Evolutionary conservation across 768 basidiomycete species (phyloP).

Genomic region (Xanthoconium purpureum): DNA sequence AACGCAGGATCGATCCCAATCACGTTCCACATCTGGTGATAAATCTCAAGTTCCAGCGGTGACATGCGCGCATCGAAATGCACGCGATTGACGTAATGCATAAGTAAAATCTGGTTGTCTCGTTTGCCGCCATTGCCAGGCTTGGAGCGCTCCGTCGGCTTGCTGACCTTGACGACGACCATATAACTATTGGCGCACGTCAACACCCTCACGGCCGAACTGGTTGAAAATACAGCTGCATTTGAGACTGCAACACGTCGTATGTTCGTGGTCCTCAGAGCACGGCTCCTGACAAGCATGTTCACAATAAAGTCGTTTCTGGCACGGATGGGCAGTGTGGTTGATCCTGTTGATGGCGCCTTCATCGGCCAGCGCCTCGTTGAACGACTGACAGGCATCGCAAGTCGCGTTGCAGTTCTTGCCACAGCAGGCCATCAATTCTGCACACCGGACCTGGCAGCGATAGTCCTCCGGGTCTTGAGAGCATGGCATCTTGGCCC

Average conservation of each 20-base stretch:
- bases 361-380: not conserved
- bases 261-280: slow-evolving; percentile 48
- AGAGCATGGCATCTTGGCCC: slow-evolving; percentile 44
- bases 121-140: slow-evolving; percentile 95
- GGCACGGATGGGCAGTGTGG: slow-evolving; percentile 50
- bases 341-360: slow-evolving; percentile 23
- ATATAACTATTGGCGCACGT: slow-evolving; percentile 60
- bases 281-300: slow-evolving; percentile 52
- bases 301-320: slow-evolving; percentile 51
- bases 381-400: slow-evolving; percentile 42
- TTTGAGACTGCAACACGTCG: slow-evolving; percentile 39
- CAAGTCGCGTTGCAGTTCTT: slow-evolving; percentile 49
- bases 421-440: slow-evolving; percentile 50
- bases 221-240: slow-evolving; percentile 34
- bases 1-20: slow-evolving; percentile 97
- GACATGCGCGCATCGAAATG: slow-evolving; percentile 95
- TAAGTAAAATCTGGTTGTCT: slow-evolving; percentile 85
- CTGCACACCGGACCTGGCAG: slow-evolving; percentile 44
- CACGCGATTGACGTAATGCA: slow-evolving; percentile 91
- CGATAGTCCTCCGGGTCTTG: slow-evolving; percentile 37
- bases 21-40: slow-evolving; percentile 97
- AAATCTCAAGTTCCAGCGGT: slow-evolving; percentile 89
- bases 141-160: slow-evolving; percentile 83
- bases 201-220: not conserved
- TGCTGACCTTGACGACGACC: too few relatives aligned